A percentile compares a stretch with the other conserved stretches of the same genome.
phyloP scores from a whole-genome alignment of 768 basidiomycete genomes.

The Pleurotus platypus region DNA sequence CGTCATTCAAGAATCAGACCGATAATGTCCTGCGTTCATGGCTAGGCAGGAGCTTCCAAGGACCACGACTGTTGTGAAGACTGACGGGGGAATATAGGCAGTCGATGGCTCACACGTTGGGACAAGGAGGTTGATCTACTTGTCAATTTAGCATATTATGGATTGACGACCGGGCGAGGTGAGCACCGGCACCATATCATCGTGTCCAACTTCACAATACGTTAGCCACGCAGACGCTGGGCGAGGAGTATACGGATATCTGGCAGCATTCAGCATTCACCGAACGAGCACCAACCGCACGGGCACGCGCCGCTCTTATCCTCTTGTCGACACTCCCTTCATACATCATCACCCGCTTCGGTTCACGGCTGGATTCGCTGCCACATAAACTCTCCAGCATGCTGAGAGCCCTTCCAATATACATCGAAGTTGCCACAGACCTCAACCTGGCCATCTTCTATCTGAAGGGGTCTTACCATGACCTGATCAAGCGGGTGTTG shows the following conservation, averaged over 20 bases:
- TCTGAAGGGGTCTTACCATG: conserved; percentile 76
- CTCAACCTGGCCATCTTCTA: conserved; percentile 82
- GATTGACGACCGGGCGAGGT: conserved; percentile 76
- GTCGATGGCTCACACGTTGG: conserved; percentile 76
- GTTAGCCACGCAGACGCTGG: conserved; percentile 75
- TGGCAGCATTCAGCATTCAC: conserved; percentile 61
- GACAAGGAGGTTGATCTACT: conserved; percentile 75
- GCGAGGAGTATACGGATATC: conserved; percentile 89
- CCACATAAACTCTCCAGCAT: conserved; percentile 26
- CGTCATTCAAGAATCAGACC: conserved; percentile 69
- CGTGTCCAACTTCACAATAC: conserved; percentile 4
- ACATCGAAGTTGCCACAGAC: conserved; percentile 59
- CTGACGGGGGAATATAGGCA: conserved; percentile 45
- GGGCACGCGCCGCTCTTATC: conserved; percentile 49
- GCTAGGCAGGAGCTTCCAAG: conserved; percentile 50
- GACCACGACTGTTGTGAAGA: conserved; percentile 4
- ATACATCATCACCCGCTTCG: conserved; percentile 56
- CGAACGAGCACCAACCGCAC: conserved; percentile 39
- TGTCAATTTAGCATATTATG: conserved; percentile 69
- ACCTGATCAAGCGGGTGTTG: conserved; percentile 61
- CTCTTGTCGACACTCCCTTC: conserved; percentile 64
- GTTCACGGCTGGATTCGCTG: conserved; percentile 30
- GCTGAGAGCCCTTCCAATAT: conserved; percentile 40
- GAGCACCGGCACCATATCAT: conserved; percentile 10
- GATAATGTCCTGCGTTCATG: conserved; percentile 73